Evolutionary conservation across 305 asterid species (phyloP), one percentile per base, ranked within the genome.

Genomic region (Rubia occidens): DNA sequence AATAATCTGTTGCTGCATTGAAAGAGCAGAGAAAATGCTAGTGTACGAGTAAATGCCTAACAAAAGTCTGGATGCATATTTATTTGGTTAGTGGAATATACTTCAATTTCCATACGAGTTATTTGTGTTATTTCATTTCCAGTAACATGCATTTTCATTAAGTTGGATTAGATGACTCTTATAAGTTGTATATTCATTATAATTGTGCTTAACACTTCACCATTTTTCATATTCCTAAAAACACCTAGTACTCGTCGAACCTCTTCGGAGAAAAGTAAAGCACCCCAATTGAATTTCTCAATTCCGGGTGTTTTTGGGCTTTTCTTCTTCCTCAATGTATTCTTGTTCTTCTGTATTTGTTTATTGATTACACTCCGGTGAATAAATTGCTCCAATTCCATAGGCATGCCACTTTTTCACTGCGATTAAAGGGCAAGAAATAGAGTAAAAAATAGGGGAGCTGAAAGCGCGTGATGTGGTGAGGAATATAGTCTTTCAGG

Each of bases 281-380:
- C 69, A 78, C 78, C 87, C 72, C 55, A 21, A 70, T 63, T 76
- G 69, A 83, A 82, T 26, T 77, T 86, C 17, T 53, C 74, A 32
- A 64, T 75, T 26, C 77, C 84, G 9, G 84, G 83, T 6, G 73
- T 88, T 72, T 72, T 91, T 29, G 91, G 95, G 24, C 58, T 53
- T 6, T 86, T 85, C 78, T 91, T 89, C 77, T 74, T 83, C 35
- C 79, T 88, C 78, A 75, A 77, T 49, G 60, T 89, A 60, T 81
- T 81, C 81, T 74, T 88, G 11, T 74, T 86, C 24, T 73, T 84
- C 26, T 83, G 79, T 68, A 78, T 86, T 78, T 87, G 8, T 55
- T 89, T 61, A 67, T 91, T 72, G 96, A 94, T 74, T 83, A 79
- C 83, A 81, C 86, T 78, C 64, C 78, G 15, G 78, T 82, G 0